Conservation (phyloP, 306 rosid species). For the Parietaria judaica region DNA sequence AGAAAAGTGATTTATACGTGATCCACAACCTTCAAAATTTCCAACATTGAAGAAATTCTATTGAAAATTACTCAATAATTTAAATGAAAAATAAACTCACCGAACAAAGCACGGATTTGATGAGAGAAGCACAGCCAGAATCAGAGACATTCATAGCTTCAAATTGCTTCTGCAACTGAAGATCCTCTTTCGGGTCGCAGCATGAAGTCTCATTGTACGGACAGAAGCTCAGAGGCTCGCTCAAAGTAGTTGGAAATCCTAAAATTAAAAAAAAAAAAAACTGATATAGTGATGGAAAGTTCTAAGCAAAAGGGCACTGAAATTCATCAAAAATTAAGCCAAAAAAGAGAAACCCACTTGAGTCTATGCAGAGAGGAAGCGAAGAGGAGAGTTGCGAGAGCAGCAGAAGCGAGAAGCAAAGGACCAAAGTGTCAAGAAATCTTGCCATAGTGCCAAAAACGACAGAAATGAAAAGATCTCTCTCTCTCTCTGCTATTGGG, state of each 20-base stretch:
- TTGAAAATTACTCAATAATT: no score
- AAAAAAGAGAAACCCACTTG: slow-evolving; percentile 46
- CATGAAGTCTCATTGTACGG: slow-evolving; percentile 73
- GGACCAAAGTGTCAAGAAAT: slow-evolving; percentile 30
- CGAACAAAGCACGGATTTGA: slow-evolving; percentile 80
- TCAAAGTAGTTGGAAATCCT: slow-evolving; percentile 61
- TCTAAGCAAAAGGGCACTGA: slow-evolving; percentile 3
- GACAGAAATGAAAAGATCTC: slow-evolving; percentile 2
- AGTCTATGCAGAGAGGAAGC: slow-evolving; percentile 76
- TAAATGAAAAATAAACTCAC: slow-evolving; percentile 28
- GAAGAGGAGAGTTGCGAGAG: slow-evolving; percentile 49
- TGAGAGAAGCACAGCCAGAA: slow-evolving; percentile 52
- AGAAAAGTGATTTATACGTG: no score
- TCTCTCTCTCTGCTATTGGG: background rate
- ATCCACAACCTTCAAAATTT: no score
- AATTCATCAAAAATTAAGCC: slow-evolving; percentile 3
- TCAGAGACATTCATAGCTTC: slow-evolving; percentile 58
- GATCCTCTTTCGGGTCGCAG: slow-evolving; percentile 73
- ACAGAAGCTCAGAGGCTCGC: slow-evolving; percentile 53
- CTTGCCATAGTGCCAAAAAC: slow-evolving; percentile 42
- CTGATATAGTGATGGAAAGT: background rate
- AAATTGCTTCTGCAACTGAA: slow-evolving; percentile 49
- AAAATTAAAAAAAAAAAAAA: slow-evolving; percentile 8
- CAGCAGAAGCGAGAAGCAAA: slow-evolving; percentile 44
- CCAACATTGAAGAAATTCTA: no score